A percentile compares a stretch with the other conserved stretches of the same genome.
These are phyloP conservation scores for Cercospora beticola DNA, from an alignment of 2,329 filamentous ascomycete genomes.

Conservation along the genomic window DNA sequence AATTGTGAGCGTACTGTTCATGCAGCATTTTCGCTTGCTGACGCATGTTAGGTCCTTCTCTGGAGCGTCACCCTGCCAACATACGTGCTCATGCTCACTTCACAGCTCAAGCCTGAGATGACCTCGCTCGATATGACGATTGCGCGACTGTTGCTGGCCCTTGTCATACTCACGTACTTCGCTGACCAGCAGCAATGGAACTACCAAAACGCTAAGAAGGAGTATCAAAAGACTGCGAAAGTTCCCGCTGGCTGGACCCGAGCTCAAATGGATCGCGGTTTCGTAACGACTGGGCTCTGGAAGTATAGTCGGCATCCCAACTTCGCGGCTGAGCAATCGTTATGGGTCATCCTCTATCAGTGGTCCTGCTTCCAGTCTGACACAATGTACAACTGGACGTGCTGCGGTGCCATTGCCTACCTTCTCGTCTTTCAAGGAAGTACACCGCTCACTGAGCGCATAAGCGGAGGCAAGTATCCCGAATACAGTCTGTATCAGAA, in stretches of 20 bases:
- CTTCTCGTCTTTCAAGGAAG: conserved; percentile 84
- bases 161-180: conserved; percentile 69
- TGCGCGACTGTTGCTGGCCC: conserved; percentile 54
- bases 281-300: conserved; percentile 81
- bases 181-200: conserved; percentile 93
- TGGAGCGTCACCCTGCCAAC: conserved; percentile 76
- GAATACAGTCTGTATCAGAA: conserved; percentile 84
- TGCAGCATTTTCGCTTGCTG: conserved; percentile 5
- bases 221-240: conserved; percentile 72
- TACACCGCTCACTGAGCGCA: conserved; percentile 80
- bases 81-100: conserved; percentile 74
- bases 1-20: conserved; percentile 43
- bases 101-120: conserved; percentile 58
- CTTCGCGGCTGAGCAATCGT: conserved; percentile 84
- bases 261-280: conserved; percentile 84
- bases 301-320: conserved; percentile 90
- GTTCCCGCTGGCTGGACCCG: conserved; percentile 60
- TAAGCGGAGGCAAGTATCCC: conserved; percentile 79
- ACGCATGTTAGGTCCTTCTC: conserved; percentile 62
- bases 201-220: conserved; percentile 77
- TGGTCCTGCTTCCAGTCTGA: conserved; percentile 79
- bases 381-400: conserved; percentile 75
- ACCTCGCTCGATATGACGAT: conserved; percentile 58
- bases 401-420: conserved; percentile 66
- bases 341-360: conserved; percentile 86